Conservation (phyloP, 352 stramenopile species). For the Globisporangium recalcitrans region DNA sequence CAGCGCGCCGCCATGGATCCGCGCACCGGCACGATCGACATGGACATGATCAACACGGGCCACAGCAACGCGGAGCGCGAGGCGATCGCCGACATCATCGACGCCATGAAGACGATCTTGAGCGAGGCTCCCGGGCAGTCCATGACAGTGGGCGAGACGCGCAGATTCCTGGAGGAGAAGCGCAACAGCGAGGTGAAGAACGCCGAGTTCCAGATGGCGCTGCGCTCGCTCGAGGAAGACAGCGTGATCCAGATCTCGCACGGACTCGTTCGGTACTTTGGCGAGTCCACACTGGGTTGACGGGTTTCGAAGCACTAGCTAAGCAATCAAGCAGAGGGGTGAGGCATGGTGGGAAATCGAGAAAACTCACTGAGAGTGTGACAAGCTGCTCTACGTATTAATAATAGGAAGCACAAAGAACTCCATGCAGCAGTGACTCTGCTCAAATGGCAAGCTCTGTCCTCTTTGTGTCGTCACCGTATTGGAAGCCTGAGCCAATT, state of each 20-base stretch:
- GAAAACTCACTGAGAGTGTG: too few relatives aligned
- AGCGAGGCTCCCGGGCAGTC: conserved; percentile 50
- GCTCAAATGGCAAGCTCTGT: neutral
- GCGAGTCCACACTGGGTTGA: conserved; percentile 24
- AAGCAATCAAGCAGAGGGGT: too few relatives aligned
- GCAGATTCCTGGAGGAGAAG: conserved; percentile 83
- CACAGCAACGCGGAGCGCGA: conserved; percentile 89
- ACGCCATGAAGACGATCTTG: conserved; percentile 53
- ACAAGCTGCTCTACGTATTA: neutral
- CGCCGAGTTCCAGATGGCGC: conserved; percentile 84
- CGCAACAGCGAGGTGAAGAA: conserved; percentile 69
- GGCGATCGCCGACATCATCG: conserved; percentile 50
- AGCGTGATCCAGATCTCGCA: conserved; percentile 91
- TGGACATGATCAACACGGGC: conserved; percentile 98
- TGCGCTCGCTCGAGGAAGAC: conserved; percentile 89
- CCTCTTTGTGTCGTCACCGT: neutral
- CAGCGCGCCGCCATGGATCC: conserved; percentile 97
- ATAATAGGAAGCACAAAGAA: neutral
- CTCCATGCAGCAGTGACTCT: neutral
- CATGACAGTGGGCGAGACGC: conserved; percentile 85
- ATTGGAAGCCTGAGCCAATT: neutral
- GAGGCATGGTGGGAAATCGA: too few relatives aligned
- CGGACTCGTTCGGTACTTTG: conserved; percentile 74
- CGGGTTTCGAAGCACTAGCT: too few relatives aligned
- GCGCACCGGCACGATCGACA: conserved; percentile 98